Evolutionary conservation across 2,329 filamentous ascomycete species (phyloP), one percentile per base, ranked within the genome.

Genomic region (Claviceps humidiphila): DNA sequence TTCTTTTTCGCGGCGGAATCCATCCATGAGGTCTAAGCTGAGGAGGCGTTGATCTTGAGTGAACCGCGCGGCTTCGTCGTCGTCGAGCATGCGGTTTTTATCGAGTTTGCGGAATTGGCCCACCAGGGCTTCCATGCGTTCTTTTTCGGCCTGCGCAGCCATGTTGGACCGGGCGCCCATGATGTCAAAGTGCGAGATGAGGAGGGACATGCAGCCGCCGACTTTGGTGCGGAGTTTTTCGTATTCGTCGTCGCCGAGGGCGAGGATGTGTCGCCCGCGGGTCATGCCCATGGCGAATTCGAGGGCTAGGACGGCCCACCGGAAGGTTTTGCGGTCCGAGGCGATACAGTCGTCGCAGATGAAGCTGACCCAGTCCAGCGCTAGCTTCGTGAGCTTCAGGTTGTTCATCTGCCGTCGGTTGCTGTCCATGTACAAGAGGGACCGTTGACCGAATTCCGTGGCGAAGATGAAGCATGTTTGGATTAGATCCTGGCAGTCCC

Each of bases 201-300:
- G 75, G 24, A 98, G 77, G 20, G 89, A 90, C 93, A 98, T 98
- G 67, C 93, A 98, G 0, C 91, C 91, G 8, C 89, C 89, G 5
- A 98, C 93, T 67, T 96, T 97, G 53, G 81, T 76, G 45, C 91
- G 81, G 56, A 98, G 74, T 57, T 78, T 82, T 5, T 83, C 79
- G 65, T 95, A 98, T 63, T 98, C 91, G 42, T 85, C 80, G 54
- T 95, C 89, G 42, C 85, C 88, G 54, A 98, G 82, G 1, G 85
- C 87, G n/a, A 98, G 71, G 47, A 98, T 94, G 61, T 95, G 90
- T 54, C 90, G 84, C 11, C 93, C 93, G 50, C 89, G 81, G 0
- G 93, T 98, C 85, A 97, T 97, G 58, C 86, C 82, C 89, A 96
- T 97, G 51, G 90, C 88, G 65, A 97, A 95, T 64, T 98, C 93